Evolutionary conservation across 2,329 filamentous ascomycete species (phyloP), one percentile per base, ranked within the genome.

Genomic region (Sclerotinia minor): DNA sequence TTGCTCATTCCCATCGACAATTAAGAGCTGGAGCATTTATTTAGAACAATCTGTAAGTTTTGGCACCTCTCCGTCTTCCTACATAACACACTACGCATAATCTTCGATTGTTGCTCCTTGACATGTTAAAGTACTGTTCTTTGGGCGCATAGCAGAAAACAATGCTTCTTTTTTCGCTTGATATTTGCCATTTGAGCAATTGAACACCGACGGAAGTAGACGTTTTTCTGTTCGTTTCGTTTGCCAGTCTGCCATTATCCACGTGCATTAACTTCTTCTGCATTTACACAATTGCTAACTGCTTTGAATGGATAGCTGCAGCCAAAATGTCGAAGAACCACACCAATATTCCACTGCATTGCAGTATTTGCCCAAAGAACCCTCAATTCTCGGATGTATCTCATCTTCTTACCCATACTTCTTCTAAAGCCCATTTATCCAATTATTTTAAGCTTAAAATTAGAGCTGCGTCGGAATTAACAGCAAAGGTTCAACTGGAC

Each of bases 351-450:
- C 87, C 90, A 67, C 86, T 97, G 60, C 81, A 87, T 73, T 98
- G 94, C 85, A 88, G 84, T 75, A 89, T 97, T 73, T 98, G 94
- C 77, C 89, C 91, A 47, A 92, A 89, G 72, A 85, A 85, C 69
- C 92, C 92, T 50, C 85, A 80, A 41, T 97, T 97, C 80, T 96
- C 92, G 67, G 94, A 98, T 79, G 83, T 93, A 55, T 97, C 94
- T 45, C 94, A 97, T 78, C 83, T 97, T 49, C 86, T 98, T 76
- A 98, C 94, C 17, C 94, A 98, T 77, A 87, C 97, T 70, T 88
- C 91, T 69, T 97, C 94, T 71, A 97, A 97, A 77, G 90, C 91
- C n/a, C 94, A 98, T 77, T 82, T 97, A 45, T 89, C 92, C 69
- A 86, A 92, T 76, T 88, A 92, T 75, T 96, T 94, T 81, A 92